Evolutionary conservation across 2,329 filamentous ascomycete species (phyloP), one percentile per base, ranked within the genome.

Genomic region (Stagonosporopsis vannaccii): DNA sequence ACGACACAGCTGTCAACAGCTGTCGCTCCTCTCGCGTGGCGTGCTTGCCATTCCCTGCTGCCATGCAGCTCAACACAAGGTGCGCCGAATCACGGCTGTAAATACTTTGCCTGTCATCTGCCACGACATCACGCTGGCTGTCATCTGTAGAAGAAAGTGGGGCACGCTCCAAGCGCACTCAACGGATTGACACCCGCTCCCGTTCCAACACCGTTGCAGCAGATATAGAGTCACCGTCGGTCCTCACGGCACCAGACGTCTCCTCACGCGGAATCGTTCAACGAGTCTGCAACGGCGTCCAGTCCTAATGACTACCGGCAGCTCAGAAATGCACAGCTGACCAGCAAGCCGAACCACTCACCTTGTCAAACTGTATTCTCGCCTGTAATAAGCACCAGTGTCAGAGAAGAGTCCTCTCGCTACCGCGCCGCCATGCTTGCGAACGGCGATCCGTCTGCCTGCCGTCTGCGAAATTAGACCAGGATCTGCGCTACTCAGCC

Each of bases 401-500:
- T 23, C 13, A 13, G 22, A 43, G 25, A 33, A 19, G 26, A 19
- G 45, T 57, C 23, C 39, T 40, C 50, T 47, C 44, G 42, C 46
- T 51, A 50, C 36, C 47, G 23, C 30, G 41, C 19, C 7, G 7
- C 28, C 36, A 30, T 30, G 39, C 28, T 37, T 60, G 57, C 60
- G 49, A 47, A 50, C 33, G 54, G 46, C 40, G 61, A 60, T 59
- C 52, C 62, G 54, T 58, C 55, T 51, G 53, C 50, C 49, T 50
- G 47, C 58, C 58, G 58, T 54, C 56, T 57, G 53, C 50, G 57
- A 68, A 63, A 68, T 68, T 64, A 54, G 58, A 42, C 41, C 48
- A 61, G 61, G 61, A 66, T 66, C 61, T 61, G 40, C 58, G 37
- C 54, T 59, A 54, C 35, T 57, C 58, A 62, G 61, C 59, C 61